These are phyloP conservation scores for Sclerospora graminicola DNA, from an alignment of 352 stramenopile genomes.

Conservation along the genomic window DNA sequence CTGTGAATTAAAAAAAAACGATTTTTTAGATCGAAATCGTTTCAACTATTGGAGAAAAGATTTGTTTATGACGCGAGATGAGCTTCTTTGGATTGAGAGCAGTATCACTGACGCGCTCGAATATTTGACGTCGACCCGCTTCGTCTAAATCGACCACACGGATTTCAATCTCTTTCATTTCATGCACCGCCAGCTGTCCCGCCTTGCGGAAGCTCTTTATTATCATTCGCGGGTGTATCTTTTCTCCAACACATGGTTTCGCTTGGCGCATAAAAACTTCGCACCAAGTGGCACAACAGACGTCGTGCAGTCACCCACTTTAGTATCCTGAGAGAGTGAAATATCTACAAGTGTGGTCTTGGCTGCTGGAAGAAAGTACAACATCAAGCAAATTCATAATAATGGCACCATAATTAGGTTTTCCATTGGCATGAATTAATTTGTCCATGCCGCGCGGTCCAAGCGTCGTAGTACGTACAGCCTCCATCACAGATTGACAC, in stretches of 20 bases:
- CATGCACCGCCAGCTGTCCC: too few species aligned
- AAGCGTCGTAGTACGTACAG: conserved; percentile 94
- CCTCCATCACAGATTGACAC: conserved; percentile 93
- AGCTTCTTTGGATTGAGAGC: conserved; percentile 99
- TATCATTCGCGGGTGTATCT: conserved; percentile 90
- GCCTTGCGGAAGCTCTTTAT: conserved; percentile 87
- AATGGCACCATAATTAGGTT: conserved; percentile 98
- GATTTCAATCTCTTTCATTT: too few species aligned
- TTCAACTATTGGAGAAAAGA: conserved; percentile 91
- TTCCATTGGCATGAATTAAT: too few species aligned
- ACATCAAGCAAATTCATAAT: conserved; percentile 99
- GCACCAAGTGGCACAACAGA: conserved; percentile 95
- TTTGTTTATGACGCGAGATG: too few species aligned
- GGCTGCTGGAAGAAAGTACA: conserved; percentile 95
- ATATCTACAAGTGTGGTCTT: conserved; percentile 99
- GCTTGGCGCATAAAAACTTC: conserved; percentile 95
- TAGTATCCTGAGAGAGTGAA: too few species aligned
- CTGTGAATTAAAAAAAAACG: neutral
- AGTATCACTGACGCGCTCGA: conserved; percentile 90
- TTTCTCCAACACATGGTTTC: conserved; percentile 98
- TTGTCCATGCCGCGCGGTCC: conserved; percentile 99
- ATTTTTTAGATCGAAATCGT: neutral
- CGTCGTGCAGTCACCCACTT: conserved; percentile 92
- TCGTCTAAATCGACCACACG: conserved; percentile 75
- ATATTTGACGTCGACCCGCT: too few species aligned